These are phyloP conservation scores for Scenedesmus sp. DNA, from an alignment of 163 green algal species.

Conservation along the genomic window DNA sequence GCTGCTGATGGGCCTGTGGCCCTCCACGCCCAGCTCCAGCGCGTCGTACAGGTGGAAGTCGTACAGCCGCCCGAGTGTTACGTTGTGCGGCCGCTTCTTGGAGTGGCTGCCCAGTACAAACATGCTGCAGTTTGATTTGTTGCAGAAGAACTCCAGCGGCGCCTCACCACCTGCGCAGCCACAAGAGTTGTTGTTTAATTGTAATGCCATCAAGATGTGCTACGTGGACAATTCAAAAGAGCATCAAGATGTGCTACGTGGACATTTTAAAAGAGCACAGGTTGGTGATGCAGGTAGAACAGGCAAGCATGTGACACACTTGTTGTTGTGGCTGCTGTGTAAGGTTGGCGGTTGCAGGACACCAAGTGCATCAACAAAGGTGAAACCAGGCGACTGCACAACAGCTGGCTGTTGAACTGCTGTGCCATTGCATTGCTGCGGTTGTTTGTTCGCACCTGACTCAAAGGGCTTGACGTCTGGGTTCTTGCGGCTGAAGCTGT, in stretches of 20 bases:
- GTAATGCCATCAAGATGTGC: no score
- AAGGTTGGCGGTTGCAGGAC: not conserved
- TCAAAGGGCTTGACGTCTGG: constrained; percentile 95
- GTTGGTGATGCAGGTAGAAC: no score
- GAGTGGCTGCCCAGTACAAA: constrained; percentile 92
- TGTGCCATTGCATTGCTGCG: not conserved
- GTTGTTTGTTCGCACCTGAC: not conserved
- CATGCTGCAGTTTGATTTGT: constrained; percentile 83
- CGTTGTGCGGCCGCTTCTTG: constrained; percentile 99
- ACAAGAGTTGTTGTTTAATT: no score
- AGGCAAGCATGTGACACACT: no score
- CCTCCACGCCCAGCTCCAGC: constrained; percentile 91
- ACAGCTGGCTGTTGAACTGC: no score
- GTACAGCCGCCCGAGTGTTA: constrained; percentile 94
- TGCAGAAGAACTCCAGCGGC: constrained; percentile 88
- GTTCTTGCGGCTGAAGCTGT: constrained; percentile 92
- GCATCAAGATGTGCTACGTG: no score
- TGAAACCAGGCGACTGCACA: no score
- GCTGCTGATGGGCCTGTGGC: constrained; percentile 73
- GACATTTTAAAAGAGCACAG: no score
- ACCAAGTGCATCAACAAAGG: no score
- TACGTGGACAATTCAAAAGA: no score
- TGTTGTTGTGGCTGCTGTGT: no score
- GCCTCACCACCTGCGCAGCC: constrained; percentile 90
- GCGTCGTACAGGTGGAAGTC: constrained; percentile 94